Evolutionary conservation across 495 filamentous ascomycete genomes (phyloP).

Genomic region (Aspergillus steynii): DNA sequence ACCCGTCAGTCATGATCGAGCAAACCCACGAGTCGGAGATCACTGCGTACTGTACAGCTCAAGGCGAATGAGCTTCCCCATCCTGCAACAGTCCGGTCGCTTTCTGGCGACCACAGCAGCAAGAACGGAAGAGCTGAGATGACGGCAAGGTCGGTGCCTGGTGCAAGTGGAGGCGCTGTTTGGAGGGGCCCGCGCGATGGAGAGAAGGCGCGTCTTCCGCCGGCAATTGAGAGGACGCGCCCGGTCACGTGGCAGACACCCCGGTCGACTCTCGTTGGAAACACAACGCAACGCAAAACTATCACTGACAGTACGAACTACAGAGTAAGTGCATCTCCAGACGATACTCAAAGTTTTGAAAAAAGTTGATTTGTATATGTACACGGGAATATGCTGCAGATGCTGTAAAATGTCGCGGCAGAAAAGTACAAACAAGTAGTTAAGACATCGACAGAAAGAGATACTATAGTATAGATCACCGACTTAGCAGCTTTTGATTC

Average conservation of each 20-base stretch:
- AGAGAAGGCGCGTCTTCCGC: conserved; percentile 19
- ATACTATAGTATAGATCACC: neutral
- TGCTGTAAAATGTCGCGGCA: conserved; percentile 3
- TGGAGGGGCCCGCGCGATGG: conserved; percentile 25
- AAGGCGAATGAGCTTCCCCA: conserved; percentile 90
- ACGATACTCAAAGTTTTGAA: neutral
- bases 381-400: conserved; percentile 9
- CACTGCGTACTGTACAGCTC: conserved; percentile 82
- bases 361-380: conserved; percentile 5
- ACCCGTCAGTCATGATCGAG: conserved; percentile 28
- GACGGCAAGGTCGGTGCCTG: conserved; percentile 4
- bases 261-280: too few relatives aligned
- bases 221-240: conserved; percentile 20
- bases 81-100: conserved; percentile 42
- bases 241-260: conserved; percentile 16
- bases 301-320: neutral
- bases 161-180: conserved; percentile 12
- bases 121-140: conserved; percentile 17
- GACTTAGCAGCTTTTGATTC: neutral
- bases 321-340: neutral
- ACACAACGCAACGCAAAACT: neutral
- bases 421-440: conserved; percentile 8
- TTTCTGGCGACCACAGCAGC: conserved; percentile 31
- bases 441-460: neutral
- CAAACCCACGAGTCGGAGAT: neutral